phyloP scores from a whole-genome alignment of 148 eudicot species.

The Fagopyrum tataricum region DNA sequence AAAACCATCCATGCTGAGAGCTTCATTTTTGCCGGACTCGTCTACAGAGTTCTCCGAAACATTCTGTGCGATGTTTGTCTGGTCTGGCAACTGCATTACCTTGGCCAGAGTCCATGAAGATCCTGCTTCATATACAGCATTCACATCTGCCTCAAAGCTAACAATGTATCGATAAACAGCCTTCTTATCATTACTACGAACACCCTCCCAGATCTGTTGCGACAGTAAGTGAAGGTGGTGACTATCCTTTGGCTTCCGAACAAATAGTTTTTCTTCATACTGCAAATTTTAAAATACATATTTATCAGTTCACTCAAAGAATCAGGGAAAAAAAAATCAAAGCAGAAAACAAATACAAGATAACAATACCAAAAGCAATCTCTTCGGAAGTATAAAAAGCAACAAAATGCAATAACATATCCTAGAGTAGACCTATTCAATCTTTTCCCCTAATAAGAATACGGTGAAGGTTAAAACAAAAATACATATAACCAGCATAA shows the following conservation, averaged over 20 bases:
- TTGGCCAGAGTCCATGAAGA: constrained; percentile 69
- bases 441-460: not conserved
- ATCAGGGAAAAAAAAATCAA: not conserved
- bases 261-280: constrained; percentile 86
- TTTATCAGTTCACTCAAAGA: not conserved
- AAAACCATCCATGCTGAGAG: constrained; percentile 37
- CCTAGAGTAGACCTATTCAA: not conserved
- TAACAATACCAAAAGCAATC: not conserved
- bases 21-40: constrained; percentile 45
- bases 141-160: constrained; percentile 68
- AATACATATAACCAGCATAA: not conserved
- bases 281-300: constrained; percentile 22
- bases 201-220: constrained; percentile 94
- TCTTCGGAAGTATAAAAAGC: not conserved
- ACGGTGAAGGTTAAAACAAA: not conserved
- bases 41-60: constrained; percentile 35
- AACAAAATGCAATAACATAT: not conserved
- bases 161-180: constrained; percentile 72
- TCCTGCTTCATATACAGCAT: constrained; percentile 50
- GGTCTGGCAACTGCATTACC: constrained; percentile 82
- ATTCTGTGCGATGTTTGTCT: constrained; percentile 39
- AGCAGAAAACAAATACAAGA: not conserved
- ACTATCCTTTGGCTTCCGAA: constrained; percentile 57
- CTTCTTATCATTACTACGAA: constrained; percentile 76
- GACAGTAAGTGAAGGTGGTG: constrained; percentile 42